phyloP scores from a whole-genome alignment of 495 filamentous ascomycete genomes.

The Thermothielavioides terrestris region DNA sequence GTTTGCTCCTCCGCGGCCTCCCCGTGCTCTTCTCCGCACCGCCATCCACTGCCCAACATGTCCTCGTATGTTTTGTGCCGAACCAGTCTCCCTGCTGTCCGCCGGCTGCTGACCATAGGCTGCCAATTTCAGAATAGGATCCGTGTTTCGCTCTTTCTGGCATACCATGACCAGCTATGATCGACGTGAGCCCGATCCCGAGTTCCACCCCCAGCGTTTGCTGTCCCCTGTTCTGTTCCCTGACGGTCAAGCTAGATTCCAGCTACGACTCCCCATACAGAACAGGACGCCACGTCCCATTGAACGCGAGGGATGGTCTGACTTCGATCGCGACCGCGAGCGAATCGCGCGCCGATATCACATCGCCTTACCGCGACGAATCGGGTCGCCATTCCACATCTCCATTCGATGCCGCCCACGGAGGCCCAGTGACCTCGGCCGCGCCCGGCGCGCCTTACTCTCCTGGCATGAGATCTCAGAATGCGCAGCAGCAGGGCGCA shows the following conservation, averaged over 20 bases:
- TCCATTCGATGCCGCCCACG: slow-evolving; percentile 37
- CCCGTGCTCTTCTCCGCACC: not conserved
- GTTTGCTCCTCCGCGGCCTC: not conserved
- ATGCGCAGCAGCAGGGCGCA: slow-evolving; percentile 52
- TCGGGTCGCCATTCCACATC: slow-evolving; percentile 46
- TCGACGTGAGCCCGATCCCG: slow-evolving; percentile 41
- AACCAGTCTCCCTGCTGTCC: not conserved
- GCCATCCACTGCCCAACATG: slow-evolving; percentile 5
- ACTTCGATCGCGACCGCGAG: slow-evolving; percentile 72
- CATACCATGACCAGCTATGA: slow-evolving; percentile 82
- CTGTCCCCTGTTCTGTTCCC: slow-evolving; percentile 14
- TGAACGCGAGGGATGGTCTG: slow-evolving; percentile 58
- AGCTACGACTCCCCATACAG: slow-evolving; percentile 80
- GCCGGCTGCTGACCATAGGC: slow-evolving; percentile 2
- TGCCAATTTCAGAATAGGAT: slow-evolving; percentile 14
- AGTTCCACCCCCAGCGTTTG: not conserved
- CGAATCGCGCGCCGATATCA: slow-evolving; percentile 68
- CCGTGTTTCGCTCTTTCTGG: slow-evolving; percentile 54
- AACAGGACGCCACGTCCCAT: slow-evolving; percentile 69
- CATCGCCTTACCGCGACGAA: slow-evolving; percentile 66
- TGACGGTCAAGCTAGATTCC: slow-evolving; percentile 58
- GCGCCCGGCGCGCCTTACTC: slow-evolving; percentile 67
- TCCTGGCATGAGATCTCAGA: slow-evolving; percentile 74
- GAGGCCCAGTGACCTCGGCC: slow-evolving; percentile 42
- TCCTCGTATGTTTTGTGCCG: slow-evolving; percentile 11